Percentiles rank a stretch among this genome's conserved stretches.
Evolutionary conservation across 371 early-diverging fungal genomes (phyloP).

Genomic region (Coemansia linderi): DNA sequence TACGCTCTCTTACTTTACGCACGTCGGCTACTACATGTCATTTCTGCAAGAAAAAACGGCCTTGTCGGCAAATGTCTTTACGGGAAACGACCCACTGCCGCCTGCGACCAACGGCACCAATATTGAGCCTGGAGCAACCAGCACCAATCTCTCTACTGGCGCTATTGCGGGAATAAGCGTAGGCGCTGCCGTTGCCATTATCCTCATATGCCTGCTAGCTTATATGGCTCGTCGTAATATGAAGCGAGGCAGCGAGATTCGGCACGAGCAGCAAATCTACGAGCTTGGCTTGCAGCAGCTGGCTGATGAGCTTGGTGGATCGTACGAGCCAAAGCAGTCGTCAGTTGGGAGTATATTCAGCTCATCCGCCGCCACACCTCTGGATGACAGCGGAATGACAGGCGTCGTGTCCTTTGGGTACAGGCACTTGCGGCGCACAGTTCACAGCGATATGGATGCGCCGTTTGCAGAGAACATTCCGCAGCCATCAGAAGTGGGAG

Average conservation of each 20-base stretch:
- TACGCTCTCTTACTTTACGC: conserved; percentile 36
- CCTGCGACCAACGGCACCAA: conserved; percentile 12
- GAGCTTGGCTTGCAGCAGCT: conserved; percentile 50
- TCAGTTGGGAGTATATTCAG: conserved; percentile 35
- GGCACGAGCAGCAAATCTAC: conserved; percentile 39
- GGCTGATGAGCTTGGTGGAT: conserved; percentile 46
- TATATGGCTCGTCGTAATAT: conserved; percentile 14
- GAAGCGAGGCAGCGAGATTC: conserved; percentile 22
- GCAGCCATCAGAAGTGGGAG: conserved; percentile 29
- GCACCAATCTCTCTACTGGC: conserved; percentile 27
- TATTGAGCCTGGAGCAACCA: background rate
- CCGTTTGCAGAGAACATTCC: conserved; percentile 44
- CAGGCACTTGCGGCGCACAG: conserved; percentile 24
- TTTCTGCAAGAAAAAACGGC: conserved; percentile 31
- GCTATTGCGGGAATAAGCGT: conserved; percentile 40
- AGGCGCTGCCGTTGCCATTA: conserved; percentile 21
- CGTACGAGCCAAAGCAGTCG: conserved; percentile 44
- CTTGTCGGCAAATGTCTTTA: conserved; percentile 31
- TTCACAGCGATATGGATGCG: conserved; percentile 31
- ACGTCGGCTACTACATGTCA: conserved; percentile 33
- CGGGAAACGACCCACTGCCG: conserved; percentile 31
- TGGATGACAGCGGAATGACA: conserved; percentile 19
- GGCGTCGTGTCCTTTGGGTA: conserved; percentile 20
- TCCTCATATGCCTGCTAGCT: conserved; percentile 23
- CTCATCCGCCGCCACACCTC: conserved; percentile 29